Base-by-base conservation (phyloP, 495 filamentous ascomycete genomes). In the Penicillium longicatenatum region DNA sequence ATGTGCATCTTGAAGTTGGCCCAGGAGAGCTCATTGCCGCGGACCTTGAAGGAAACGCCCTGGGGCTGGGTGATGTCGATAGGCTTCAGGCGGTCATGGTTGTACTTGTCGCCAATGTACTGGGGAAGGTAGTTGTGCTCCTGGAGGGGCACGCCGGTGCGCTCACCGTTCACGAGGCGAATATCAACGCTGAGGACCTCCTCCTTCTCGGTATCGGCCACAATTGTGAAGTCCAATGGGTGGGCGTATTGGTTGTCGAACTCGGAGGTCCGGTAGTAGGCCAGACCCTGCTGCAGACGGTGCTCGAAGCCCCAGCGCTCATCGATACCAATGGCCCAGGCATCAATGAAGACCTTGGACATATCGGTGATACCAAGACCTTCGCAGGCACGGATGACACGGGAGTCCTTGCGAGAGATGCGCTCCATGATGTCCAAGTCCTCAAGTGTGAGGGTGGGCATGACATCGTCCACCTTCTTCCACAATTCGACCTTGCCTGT, bases 101-200 rank as follows among this genome's bases (percentile, higher is more conserved):
- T 70, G 58, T 74, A 74, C 24, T 60, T 56, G 51, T 71, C 70
- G 11, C 66, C 60, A 39, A 74, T 70, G 52, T 71, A 74, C 26
- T 74, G 59, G n/a, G 81, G 76, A 4, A 77, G 72, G 30, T 82
- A 75, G 61, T 83, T 76, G 70, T 82, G 87, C 44, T 83, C 80
- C 43, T 74, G 57, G 10, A 82, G 71, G 7, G 76, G 76, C 30
- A 80, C 79, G 31, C 84, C 73, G 2, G 78, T 86, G 50, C 80
- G 79, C 64, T 89, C 85, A 2, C 74, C 77, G 11, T 89, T 88
- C 73, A 96, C 94, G 65, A 89, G 86, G 72, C 91, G 89, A 57
- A 92, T 87, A 77, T 94, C 90, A 80, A 95, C 91, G 66, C 90
- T 91, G 67, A 96, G 88, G 54, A 96, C 89, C 78, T 96, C 91